Evolutionary conservation across 2,329 filamentous ascomycete genomes (phyloP).

Genomic region (Macroventuria anomochaeta): DNA sequence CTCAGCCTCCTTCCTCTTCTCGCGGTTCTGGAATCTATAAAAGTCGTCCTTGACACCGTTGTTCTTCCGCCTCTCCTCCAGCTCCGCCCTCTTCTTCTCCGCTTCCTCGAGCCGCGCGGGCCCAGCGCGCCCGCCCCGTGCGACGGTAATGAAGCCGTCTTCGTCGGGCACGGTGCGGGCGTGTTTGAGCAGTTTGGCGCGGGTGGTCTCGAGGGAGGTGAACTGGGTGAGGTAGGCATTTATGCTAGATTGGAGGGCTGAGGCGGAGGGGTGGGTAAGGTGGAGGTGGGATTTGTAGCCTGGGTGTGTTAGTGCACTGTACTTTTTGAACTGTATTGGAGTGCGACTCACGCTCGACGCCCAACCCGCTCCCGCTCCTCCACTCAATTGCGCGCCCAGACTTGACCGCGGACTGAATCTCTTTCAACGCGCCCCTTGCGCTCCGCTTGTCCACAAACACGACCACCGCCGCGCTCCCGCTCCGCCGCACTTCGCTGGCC

Average conservation of each 20-base stretch:
- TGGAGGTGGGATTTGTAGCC: constrained; percentile 69
- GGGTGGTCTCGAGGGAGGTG: constrained; percentile 68
- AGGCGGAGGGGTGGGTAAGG: constrained; percentile 72
- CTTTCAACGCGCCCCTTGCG: constrained; percentile 77
- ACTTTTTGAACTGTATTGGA: constrained; percentile 14
- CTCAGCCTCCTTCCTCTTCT: constrained; percentile 79
- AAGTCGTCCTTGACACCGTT: constrained; percentile 69
- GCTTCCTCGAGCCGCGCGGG: constrained; percentile 74
- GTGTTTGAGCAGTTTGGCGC: constrained; percentile 66
- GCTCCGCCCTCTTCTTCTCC: constrained; percentile 62
- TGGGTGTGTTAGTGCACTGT: constrained; percentile 45
- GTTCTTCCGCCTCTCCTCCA: constrained; percentile 63
- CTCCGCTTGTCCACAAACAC: constrained; percentile 84
- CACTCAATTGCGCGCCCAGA: constrained; percentile 68
- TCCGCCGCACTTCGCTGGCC: constrained; percentile 72
- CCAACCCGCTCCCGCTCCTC: constrained; percentile 60
- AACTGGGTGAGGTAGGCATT: constrained; percentile 90
- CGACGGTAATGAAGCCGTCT: constrained; percentile 94
- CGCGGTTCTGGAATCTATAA: constrained; percentile 82
- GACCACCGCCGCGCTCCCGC: constrained; percentile 80
- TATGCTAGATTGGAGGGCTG: constrained; percentile 72
- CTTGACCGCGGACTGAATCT: constrained; percentile 67
- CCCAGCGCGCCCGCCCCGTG: constrained; percentile 72
- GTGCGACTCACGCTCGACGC: constrained; percentile 59
- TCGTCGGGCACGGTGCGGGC: constrained; percentile 84